Base-by-base conservation (phyloP, 192 early-diverging fungal genomes). In the Coemansia sp. region DNA sequence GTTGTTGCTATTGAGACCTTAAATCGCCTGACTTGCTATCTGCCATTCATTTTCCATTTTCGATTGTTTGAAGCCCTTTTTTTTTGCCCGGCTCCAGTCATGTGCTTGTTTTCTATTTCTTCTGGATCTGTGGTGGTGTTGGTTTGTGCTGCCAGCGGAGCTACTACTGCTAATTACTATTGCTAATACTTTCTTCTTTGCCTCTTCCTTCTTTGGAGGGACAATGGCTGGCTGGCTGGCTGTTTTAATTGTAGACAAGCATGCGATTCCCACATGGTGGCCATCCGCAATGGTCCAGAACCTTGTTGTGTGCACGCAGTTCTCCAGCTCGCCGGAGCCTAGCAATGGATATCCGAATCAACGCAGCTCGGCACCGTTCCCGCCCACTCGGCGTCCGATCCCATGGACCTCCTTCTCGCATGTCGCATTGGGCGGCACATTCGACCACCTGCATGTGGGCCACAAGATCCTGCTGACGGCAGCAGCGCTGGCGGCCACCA, bases 381-480 rank as follows among this genome's bases (percentile, higher is more conserved):
- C 45, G 51, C 46, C 63, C 7, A 68, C 74, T 0, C 68, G 71
- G 40, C 49, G 54, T 13, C 25, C 57, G 6, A 49, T 64, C 7
- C 79, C 75, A 1, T 82, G 79, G 79, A 56, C 46, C 17, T 64
- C 75, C 13, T 74, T 63, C 40, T 54, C 75, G 17, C 79, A 82
- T 20, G 79, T 82, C 6, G 79, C 79, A 0, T 68, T 97, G 7
- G 97, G 97, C 22, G 97, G 97, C 14, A 98, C 97, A 17, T 99
- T 99, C 85, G 97, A 99, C 78, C 95, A 97, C 70, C 78, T 99
- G 56, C 97, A 99, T 66, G 78, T 87, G 2, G 97, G 95, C 10
- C 97, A 99, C 76, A 95, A 97, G 85, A 93, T 98, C 41, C 77
- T 99, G 13, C 84, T 99, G 40, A 90, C 93, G 0, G 90, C 90